Evolutionary conservation across 2,329 filamentous ascomycete genomes (phyloP).

Genomic region (Hypoxylon sp.): DNA sequence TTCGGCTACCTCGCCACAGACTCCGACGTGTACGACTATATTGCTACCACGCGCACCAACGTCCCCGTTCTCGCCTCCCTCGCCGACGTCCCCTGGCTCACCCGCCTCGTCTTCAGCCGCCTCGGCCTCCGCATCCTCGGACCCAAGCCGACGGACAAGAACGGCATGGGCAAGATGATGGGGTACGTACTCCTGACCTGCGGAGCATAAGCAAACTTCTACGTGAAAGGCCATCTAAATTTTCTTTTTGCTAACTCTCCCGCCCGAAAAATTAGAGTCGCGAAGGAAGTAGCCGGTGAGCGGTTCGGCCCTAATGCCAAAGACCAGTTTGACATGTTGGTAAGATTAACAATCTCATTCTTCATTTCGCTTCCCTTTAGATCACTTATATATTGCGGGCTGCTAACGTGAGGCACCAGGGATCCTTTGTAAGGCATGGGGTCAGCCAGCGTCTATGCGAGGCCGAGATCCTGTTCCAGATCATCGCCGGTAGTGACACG

Average conservation of each 20-base stretch:
- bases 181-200: conserved; percentile 35
- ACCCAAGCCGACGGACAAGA: conserved; percentile 46
- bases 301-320: conserved; percentile 53
- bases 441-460: conserved; percentile 28
- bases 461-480: conserved; percentile 31
- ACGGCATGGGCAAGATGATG: conserved; percentile 43
- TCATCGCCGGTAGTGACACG: conserved; percentile 60
- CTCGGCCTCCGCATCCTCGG: conserved; percentile 48
- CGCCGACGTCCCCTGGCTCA: conserved; percentile 52
- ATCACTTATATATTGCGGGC: too few species aligned
- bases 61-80: conserved; percentile 51
- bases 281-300: conserved; percentile 53
- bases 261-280: conserved; percentile 48
- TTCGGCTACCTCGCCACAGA: conserved; percentile 56
- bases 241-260: not conserved
- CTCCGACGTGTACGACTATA: conserved; percentile 54
- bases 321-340: conserved; percentile 59
- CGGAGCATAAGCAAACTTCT: too few species aligned
- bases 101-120: conserved; percentile 45
- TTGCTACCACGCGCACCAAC: conserved; percentile 48
- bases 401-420: conserved; percentile 14
- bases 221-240: not conserved
- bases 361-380: not conserved
- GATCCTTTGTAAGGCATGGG: conserved; percentile 35
- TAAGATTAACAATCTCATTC: conserved; percentile 19